Evolutionary conservation across 78 protist species (phyloP).

Genomic region (Protostelium mycophagum): DNA sequence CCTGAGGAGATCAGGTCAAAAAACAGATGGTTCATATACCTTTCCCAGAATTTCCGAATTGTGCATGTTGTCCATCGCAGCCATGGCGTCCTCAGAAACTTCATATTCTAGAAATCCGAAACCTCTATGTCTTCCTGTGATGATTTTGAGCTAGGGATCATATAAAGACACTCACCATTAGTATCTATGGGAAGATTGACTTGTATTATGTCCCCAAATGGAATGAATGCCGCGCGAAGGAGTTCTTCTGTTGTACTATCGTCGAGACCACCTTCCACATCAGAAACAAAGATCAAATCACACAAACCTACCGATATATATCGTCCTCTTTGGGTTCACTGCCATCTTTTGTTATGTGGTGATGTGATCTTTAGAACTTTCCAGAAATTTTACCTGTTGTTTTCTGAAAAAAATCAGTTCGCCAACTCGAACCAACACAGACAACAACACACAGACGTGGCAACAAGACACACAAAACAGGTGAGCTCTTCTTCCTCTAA

Average conservation of each 20-base stretch:
- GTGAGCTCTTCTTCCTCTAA: too few relatives aligned
- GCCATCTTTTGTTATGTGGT: too few relatives aligned
- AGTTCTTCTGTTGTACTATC: constrained; percentile 48
- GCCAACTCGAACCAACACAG: too few relatives aligned
- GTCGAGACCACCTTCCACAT: constrained; percentile 65
- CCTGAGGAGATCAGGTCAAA: too few relatives aligned
- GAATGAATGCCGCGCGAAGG: constrained; percentile 72
- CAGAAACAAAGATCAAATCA: neutral
- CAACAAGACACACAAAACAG: too few relatives aligned
- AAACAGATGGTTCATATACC: too few relatives aligned
- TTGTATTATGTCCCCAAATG: constrained; percentile 76
- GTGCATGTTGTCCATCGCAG: constrained; percentile 89
- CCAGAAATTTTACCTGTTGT: too few relatives aligned
- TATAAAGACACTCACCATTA: constrained; percentile 16
- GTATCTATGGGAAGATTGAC: constrained; percentile 67
- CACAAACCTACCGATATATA: neutral
- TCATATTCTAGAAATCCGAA: constrained; percentile 82
- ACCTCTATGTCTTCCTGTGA: constrained; percentile 56
- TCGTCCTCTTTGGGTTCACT: neutral
- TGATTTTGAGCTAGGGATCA: neutral
- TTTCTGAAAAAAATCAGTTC: too few relatives aligned
- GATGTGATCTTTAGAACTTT: too few relatives aligned
- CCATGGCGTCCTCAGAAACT: constrained; percentile 65
- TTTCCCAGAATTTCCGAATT: constrained; percentile 79
- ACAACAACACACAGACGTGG: too few relatives aligned